These are phyloP conservation scores for Lichtheimia hyalospora DNA, from an alignment of 371 early-diverging fungal genomes.

Conservation along the genomic window DNA sequence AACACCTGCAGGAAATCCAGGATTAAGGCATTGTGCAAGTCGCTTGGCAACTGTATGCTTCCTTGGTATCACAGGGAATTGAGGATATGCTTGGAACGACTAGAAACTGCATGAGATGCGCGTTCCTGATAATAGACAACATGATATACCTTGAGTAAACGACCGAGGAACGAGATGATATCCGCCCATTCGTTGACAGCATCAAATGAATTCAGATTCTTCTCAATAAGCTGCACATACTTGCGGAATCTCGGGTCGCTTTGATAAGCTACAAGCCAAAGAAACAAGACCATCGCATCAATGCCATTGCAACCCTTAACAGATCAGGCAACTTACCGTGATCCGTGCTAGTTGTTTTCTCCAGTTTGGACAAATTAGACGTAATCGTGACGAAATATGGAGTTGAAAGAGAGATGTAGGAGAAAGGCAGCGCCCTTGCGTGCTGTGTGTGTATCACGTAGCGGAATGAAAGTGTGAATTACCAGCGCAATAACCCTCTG, in stretches of 20 bases:
- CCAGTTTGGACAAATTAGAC: slow-evolving; percentile 11
- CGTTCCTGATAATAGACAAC: background rate
- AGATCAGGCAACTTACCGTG: slow-evolving; percentile 13
- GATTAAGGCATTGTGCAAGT: slow-evolving; percentile 97
- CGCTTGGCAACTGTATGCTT: slow-evolving; percentile 92
- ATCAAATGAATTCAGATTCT: slow-evolving; percentile 88
- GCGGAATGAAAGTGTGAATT: too few relatives aligned
- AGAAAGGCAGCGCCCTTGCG: too few relatives aligned
- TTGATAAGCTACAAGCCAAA: slow-evolving; percentile 14
- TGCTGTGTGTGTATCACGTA: too few relatives aligned
- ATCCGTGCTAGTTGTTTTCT: slow-evolving; percentile 12
- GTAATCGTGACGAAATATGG: background rate
- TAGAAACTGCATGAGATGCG: slow-evolving; percentile 13
- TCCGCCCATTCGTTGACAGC: slow-evolving; percentile 95
- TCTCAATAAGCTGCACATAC: slow-evolving; percentile 82
- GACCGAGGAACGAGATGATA: slow-evolving; percentile 87
- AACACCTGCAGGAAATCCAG: slow-evolving; percentile 98
- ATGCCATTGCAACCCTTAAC: background rate
- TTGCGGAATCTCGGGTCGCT: slow-evolving; percentile 79
- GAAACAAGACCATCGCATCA: background rate
- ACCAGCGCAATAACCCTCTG: too few relatives aligned
- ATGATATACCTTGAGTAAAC: slow-evolving; percentile 70
- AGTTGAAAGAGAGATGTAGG: slow-evolving; percentile 14
- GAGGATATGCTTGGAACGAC: slow-evolving; percentile 81
- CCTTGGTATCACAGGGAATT: slow-evolving; percentile 78